These are phyloP conservation scores for Pichia sp. DNA, from an alignment of 1,139 yeast species.

Conservation along the genomic window DNA sequence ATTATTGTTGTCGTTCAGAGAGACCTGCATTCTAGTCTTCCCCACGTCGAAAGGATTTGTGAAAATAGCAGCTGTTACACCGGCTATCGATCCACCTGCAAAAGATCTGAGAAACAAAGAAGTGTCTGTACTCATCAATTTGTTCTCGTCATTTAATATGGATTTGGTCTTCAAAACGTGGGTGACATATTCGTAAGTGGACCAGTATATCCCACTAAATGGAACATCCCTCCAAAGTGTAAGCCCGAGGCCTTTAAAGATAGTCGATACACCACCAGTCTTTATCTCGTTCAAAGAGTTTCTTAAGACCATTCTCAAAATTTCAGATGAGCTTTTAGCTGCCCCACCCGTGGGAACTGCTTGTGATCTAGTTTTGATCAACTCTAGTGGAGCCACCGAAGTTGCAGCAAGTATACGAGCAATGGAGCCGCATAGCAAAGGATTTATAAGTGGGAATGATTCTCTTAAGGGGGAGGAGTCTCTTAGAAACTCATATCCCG, in stretches of 20 bases:
- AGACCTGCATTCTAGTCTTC: slow-evolving; percentile 83
- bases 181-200: slow-evolving; percentile 54
- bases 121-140: slow-evolving; percentile 11
- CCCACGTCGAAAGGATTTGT: slow-evolving; percentile 98
- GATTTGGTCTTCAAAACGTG: slow-evolving; percentile 14
- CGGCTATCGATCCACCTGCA: slow-evolving; percentile 77
- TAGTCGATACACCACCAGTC: slow-evolving; percentile 50
- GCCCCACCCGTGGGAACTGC: slow-evolving; percentile 51
- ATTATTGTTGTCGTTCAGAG: slow-evolving; percentile 21
- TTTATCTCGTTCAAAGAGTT: slow-evolving; percentile 53
- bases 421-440: slow-evolving; percentile 76
- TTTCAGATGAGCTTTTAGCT: slow-evolving; percentile 26
- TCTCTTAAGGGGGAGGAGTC: slow-evolving; percentile 58
- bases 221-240: slow-evolving; percentile 98
- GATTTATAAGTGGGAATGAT: slow-evolving; percentile 47
- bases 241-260: slow-evolving; percentile 79
- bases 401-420: slow-evolving; percentile 86
- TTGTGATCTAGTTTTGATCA: slow-evolving; percentile 81
- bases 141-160: slow-evolving; percentile 10
- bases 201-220: slow-evolving; percentile 93
- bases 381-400: slow-evolving; percentile 79
- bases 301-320: slow-evolving; percentile 41
- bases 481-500: slow-evolving; percentile 83
- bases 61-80: slow-evolving; percentile 73
- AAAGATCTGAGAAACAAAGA: slow-evolving; percentile 68